phyloP scores from a whole-genome alignment of 2,329 filamentous ascomycete genomes.

The Pseudogymnoascus sp. region DNA sequence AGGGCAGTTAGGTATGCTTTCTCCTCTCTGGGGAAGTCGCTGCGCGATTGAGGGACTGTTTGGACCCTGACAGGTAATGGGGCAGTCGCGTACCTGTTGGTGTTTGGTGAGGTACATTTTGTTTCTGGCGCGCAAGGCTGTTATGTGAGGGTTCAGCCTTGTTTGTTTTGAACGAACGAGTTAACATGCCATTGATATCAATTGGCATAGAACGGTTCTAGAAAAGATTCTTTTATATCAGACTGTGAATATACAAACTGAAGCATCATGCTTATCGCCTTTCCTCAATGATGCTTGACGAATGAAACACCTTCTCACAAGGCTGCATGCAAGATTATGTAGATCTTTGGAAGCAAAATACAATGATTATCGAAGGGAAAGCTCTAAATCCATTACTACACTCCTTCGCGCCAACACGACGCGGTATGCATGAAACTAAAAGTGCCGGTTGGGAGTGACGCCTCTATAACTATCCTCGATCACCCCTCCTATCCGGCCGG shows the following conservation, averaged over 20 bases:
- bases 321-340: neutral
- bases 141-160: constrained; percentile 1
- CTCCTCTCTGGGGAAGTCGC: neutral
- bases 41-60: constrained; percentile 11
- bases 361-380: constrained; percentile 8
- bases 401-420: constrained; percentile 4
- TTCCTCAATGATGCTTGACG: neutral
- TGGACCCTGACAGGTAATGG: neutral
- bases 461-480: constrained; percentile 4
- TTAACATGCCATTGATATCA: neutral
- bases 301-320: neutral
- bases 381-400: constrained; percentile 10
- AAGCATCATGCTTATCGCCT: neutral
- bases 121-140: neutral
- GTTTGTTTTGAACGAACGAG: neutral
- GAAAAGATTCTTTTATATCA: neutral
- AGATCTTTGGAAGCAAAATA: neutral
- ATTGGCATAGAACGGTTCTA: too few relatives aligned
- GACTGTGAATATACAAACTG: neutral
- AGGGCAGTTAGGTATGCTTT: neutral
- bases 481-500: constrained; percentile 7
- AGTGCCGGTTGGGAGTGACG: constrained; percentile 9
- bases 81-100: constrained; percentile 8
- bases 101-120: neutral
- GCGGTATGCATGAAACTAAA: constrained; percentile 9